Percentiles rank a stretch among this genome's conserved stretches.
These are phyloP conservation scores for Phoma sp. DNA, from an alignment of 2,329 filamentous ascomycete species.

Conservation along the genomic window DNA sequence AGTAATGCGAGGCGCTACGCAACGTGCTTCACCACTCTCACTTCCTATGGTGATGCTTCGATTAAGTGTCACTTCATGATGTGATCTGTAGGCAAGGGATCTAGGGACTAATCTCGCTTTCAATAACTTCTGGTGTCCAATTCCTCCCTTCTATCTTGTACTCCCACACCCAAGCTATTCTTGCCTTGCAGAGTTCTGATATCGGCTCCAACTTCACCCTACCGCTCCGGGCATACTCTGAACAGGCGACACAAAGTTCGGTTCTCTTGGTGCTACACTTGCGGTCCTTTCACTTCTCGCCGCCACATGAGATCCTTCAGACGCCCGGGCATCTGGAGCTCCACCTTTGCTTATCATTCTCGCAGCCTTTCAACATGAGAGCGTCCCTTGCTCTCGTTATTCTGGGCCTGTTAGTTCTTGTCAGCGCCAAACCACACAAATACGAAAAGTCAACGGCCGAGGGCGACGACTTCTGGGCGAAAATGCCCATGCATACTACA, in stretches of 20 bases:
- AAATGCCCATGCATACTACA: conserved; percentile 15
- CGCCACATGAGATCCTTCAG: no score
- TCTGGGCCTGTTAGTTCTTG: background rate
- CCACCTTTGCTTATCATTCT: background rate
- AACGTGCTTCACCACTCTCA: conserved; percentile 18
- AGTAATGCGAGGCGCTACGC: conserved; percentile 1
- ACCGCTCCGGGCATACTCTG: no score
- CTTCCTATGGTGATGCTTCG: conserved; percentile 3
- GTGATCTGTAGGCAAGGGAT: background rate
- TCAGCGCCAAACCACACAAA: background rate
- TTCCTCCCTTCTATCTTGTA: background rate
- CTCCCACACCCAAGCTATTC: no score
- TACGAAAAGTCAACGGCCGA: background rate
- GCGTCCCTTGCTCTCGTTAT: background rate
- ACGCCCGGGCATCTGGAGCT: background rate
- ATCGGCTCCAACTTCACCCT: no score
- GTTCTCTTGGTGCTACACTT: no score
- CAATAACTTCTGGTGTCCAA: background rate
- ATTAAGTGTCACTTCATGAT: background rate
- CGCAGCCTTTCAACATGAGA: background rate
- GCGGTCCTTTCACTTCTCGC: no score
- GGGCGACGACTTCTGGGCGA: conserved; percentile 8
- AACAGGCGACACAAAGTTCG: background rate
- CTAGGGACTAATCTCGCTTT: background rate
- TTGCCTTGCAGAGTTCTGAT: no score